Base-by-base conservation (phyloP, 495 filamentous ascomycete genomes). In the Lasiosphaeria hispida region DNA sequence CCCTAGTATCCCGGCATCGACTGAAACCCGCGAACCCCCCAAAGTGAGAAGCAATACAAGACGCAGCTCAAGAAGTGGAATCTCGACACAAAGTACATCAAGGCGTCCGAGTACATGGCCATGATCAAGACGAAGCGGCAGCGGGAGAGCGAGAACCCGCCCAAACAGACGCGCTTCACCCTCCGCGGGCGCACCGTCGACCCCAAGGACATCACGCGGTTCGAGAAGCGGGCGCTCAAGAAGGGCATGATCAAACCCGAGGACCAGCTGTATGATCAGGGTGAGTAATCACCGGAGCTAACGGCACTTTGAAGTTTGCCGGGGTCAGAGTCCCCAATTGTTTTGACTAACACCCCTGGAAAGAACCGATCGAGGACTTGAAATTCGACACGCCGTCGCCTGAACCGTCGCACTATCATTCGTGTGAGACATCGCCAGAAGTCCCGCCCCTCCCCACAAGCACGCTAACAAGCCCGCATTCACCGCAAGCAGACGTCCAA, bases 21-120 rank as follows among this genome's bases (percentile, higher is more conserved):
- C 14, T 47, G 13, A 14, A 5, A 17, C 7, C 3, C 17, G 7
- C 43, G 18, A 5, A 18, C 36, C n/a, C 19, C n/a, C 18, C n/a
- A 14, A 44, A 55, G 70, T 18, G 67, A 71, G 55, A 70, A 71
- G 60, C 70, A 73, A 17, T 73, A 71, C 65, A 73, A 73, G 54
- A 71, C 69, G 0, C 69, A 73, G 56, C 58, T 73, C 53, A 73
- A 73, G 49, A 71, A 71, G 61, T 73, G 70, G 70, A 71, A 63
- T 34, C 67, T 73, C 18, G 70, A 73, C 61, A 73, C 69, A 50
- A 73, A 73, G 57, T 73, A 73, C 55, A 71, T 65, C 58, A 73
- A 73, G 53, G 63, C 63, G 3, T 69, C 63, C 18, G 70, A 73
- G 55, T 73, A 73, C 63, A 59, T 73, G 55, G 65, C 64, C 66